These are phyloP conservation scores for Apiotrichum montevideense DNA, from an alignment of 1,284 basidiomycete species.

Conservation along the genomic window DNA sequence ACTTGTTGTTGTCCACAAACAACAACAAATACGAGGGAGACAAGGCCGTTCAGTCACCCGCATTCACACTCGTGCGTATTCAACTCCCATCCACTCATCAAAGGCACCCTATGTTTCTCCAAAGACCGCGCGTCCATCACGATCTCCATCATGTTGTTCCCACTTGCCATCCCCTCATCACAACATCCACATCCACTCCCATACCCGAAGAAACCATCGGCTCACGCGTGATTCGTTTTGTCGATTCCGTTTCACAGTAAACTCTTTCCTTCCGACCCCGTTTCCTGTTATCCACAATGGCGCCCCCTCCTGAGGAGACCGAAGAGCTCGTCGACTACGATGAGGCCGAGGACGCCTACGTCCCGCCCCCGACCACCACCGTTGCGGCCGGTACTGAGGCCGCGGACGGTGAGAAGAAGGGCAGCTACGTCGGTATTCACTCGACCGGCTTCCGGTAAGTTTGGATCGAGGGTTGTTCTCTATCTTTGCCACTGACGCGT, in stretches of 20 bases:
- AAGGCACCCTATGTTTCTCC: no score
- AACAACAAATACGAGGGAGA: no score
- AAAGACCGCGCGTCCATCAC: no score
- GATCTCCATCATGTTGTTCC: no score
- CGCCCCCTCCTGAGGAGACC: conserved; percentile 31
- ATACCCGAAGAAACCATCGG: background rate
- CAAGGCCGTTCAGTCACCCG: no score
- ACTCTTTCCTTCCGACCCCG: background rate
- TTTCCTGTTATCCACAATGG: conserved; percentile 18
- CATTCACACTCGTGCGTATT: no score
- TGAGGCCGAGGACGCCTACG: conserved; percentile 79
- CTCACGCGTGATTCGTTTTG: conserved; percentile 1
- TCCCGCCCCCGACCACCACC: conserved; percentile 53
- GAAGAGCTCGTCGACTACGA: conserved; percentile 71
- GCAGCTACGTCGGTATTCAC: conserved; percentile 95
- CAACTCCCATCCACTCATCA: no score
- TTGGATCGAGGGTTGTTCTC: background rate
- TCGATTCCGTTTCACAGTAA: background rate
- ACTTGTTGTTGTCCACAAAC: no score
- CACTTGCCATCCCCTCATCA: no score
- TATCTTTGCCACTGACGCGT: background rate
- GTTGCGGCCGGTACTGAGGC: conserved; percentile 56
- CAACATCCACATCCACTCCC: no score
- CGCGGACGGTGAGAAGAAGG: conserved; percentile 77
- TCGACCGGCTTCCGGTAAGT: conserved; percentile 86